Base-by-base conservation (phyloP, 345 rosid genomes). In the Gossypium anomalum region DNA sequence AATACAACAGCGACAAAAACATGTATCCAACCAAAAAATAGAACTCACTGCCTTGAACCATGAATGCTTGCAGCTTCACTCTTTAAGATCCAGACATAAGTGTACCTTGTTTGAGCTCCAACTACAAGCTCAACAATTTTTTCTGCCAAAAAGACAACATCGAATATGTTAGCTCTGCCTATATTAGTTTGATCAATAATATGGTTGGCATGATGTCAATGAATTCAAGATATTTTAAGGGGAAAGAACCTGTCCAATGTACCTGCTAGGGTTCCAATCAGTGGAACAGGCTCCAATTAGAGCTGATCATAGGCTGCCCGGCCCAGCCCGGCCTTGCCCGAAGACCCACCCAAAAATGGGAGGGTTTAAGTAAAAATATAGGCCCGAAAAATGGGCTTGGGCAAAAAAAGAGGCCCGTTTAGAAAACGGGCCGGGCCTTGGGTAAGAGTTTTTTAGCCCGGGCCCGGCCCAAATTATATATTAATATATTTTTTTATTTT, bases 71-170 rank as follows among this genome's bases (percentile, higher is more conserved):
- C 16, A 64, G 68, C 72, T 70, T 78, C 63, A 53, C 27, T 77
- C 72, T 87, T 34, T 80, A 93, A 1, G 99, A 93, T 73, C 97
- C 97, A 1, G 98, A 93, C 89, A 89, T 92, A 96, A 1, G 97
- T 89, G 82, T 90, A 93, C 67, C 97, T 90, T 43, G 97, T 84
- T 78, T 93, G 98, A 64, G 97, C 97, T 68, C 97, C 98, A n/a
- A 81, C 76, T 23, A 92, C 51, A 77, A 96, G 89, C 86, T 96
- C 99, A 68, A 90, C 90, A 56, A 93, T 20, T 89, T 96, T 96
- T 44, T 66, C 99, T 96, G 87, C 78, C n/a, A 65, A 49, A 29
- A 23, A 34, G 2, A 34, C 44, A 43, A 59, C 49, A 71, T 2
- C 74, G 56, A 60, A 27, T 66, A 72, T 19, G 13, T 66, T 38